Conservation (phyloP, 306 rosid genomes). For the Carpinus viminea region DNA sequence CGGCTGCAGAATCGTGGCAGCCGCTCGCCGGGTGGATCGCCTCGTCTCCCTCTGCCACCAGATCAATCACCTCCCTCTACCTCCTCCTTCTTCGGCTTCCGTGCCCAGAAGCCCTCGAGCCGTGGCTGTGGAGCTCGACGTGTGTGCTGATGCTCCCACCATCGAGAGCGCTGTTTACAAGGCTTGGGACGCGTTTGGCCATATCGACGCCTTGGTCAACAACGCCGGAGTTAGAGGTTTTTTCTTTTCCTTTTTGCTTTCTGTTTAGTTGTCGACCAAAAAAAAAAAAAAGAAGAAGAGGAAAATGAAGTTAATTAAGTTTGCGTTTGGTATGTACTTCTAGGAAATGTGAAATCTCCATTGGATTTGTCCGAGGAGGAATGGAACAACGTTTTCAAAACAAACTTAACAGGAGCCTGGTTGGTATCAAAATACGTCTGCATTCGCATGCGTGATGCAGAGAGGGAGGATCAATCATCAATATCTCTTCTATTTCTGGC, state of each 20-base stretch:
- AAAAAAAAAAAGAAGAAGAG: background rate
- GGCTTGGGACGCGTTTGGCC: slow-evolving; percentile 85
- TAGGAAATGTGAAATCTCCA: slow-evolving; percentile 60
- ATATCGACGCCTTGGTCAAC: slow-evolving; percentile 66
- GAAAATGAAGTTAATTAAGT: no score
- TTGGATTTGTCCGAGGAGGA: slow-evolving; percentile 66
- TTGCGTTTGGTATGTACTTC: background rate
- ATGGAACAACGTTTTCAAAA: slow-evolving; percentile 55
- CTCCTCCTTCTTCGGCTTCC: background rate
- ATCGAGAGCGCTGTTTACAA: slow-evolving; percentile 49
- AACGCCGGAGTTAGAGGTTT: slow-evolving; percentile 82
- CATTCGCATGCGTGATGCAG: slow-evolving; percentile 54
- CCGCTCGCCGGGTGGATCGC: slow-evolving; percentile 71
- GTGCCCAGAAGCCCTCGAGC: slow-evolving; percentile 32
- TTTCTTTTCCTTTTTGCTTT: background rate
- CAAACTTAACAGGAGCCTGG: slow-evolving; percentile 73
- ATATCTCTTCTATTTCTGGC: slow-evolving; percentile 68
- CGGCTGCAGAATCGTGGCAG: slow-evolving; percentile 60
- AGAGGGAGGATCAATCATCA: slow-evolving; percentile 67
- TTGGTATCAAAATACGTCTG: slow-evolving; percentile 65
- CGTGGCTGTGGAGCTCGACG: slow-evolving; percentile 65
- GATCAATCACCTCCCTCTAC: slow-evolving; percentile 36
- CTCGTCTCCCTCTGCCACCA: slow-evolving; percentile 57
- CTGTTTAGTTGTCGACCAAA: background rate
- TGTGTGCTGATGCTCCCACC: slow-evolving; percentile 45